Evolutionary conservation across 2,329 filamentous ascomycete species (phyloP).

Genomic region (Monilinia fructicola): DNA sequence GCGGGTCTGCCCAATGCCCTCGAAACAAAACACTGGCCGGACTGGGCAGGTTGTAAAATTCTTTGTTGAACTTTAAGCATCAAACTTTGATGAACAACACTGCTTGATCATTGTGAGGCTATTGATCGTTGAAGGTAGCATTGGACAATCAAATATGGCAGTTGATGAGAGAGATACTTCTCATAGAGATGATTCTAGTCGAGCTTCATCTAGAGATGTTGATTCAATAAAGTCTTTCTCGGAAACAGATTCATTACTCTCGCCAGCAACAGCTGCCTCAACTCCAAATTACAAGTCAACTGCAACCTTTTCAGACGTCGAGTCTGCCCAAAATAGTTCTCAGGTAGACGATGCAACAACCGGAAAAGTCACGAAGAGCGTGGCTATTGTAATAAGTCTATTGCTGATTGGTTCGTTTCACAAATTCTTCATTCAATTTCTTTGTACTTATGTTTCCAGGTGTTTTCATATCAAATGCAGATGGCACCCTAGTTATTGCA

Average conservation of each 20-base stretch:
- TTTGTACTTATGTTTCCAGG: constrained; percentile 41
- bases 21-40: not conserved
- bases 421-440: not conserved
- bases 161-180: constrained; percentile 9
- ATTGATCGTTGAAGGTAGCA: not conserved
- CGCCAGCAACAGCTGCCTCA: constrained; percentile 13
- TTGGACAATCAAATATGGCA: constrained; percentile 6
- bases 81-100: not conserved
- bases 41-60: not conserved
- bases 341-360: not conserved
- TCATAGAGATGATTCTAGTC: constrained; percentile 7
- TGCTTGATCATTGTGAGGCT: not conserved
- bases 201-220: constrained; percentile 12
- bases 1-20: not conserved
- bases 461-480: constrained; percentile 65
- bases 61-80: not conserved
- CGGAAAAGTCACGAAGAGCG: not conserved
- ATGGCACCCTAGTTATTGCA: constrained; percentile 64
- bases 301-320: constrained; percentile 7
- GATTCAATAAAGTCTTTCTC: constrained; percentile 12
- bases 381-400: constrained; percentile 30
- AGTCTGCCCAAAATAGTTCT: constrained; percentile 11
- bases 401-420: constrained; percentile 29
- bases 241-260: constrained; percentile 23
- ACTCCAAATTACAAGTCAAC: constrained; percentile 25